Percentiles rank a stretch among this genome's conserved stretches.
phyloP scores from a whole-genome alignment of 208 protist species.

The Leishmania turanica region DNA sequence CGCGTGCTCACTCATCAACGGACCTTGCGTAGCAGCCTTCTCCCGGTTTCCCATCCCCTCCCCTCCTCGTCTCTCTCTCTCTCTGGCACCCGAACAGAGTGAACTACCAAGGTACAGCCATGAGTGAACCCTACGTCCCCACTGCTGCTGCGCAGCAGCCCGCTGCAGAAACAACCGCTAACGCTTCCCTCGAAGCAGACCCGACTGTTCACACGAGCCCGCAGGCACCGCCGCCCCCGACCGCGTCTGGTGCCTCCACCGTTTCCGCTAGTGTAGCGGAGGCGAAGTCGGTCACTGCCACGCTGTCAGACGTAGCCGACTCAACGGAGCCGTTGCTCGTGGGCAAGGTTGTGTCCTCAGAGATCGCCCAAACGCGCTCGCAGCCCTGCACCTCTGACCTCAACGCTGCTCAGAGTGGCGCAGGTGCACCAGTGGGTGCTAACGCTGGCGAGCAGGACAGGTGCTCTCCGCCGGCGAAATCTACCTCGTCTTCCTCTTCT shows the following conservation, averaged over 20 bases:
- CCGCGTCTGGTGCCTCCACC: neutral
- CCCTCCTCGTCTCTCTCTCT: neutral
- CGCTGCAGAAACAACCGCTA: neutral
- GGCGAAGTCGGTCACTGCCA: neutral
- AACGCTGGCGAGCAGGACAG: neutral
- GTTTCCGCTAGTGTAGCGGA: neutral
- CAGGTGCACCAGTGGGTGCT: neutral
- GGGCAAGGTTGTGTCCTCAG: slow-evolving; percentile 17
- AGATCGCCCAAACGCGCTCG: neutral
- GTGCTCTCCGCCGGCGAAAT: neutral
- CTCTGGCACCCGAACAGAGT: neutral
- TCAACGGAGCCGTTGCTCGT: slow-evolving; percentile 15
- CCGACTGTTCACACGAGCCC: neutral
- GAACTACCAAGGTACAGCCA: neutral
- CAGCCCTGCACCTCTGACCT: neutral
- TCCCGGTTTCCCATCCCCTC: neutral
- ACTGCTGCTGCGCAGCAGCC: neutral
- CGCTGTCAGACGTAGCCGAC: neutral
- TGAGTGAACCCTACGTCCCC: slow-evolving; percentile 3
- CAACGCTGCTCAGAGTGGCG: neutral
- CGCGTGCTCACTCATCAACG: neutral
- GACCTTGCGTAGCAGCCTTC: neutral
- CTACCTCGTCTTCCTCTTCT: neutral
- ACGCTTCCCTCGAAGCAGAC: neutral
- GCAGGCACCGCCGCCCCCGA: neutral